These are phyloP conservation scores for Phoma sp. DNA, from an alignment of 2,329 filamentous ascomycete species.

Conservation along the genomic window DNA sequence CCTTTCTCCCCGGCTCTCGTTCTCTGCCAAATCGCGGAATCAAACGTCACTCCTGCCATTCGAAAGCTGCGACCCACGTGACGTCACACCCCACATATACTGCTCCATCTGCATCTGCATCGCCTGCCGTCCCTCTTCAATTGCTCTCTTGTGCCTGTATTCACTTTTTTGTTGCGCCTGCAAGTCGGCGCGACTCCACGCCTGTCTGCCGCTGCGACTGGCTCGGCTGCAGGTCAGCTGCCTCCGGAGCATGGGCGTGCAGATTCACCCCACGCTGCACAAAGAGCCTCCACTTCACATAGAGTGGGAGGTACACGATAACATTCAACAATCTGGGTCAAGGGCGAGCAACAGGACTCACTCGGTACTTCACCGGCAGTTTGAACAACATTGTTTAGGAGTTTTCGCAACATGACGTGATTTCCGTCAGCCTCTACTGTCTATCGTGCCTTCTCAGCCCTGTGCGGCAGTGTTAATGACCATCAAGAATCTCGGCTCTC, in stretches of 20 bases:
- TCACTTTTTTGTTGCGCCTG: constrained; percentile 22
- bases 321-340: background rate
- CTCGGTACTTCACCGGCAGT: background rate
- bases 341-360: background rate
- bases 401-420: background rate
- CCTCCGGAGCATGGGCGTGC: constrained; percentile 8
- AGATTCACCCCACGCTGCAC: constrained; percentile 10
- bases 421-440: background rate
- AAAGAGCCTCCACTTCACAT: constrained; percentile 2
- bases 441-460: background rate
- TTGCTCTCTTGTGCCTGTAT: constrained; percentile 17
- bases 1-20: background rate
- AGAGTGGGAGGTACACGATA: background rate
- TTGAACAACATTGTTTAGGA: background rate
- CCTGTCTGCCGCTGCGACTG: constrained; percentile 21
- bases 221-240: constrained; percentile 25
- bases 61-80: constrained; percentile 2
- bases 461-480: background rate
- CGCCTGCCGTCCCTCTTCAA: constrained; percentile 11
- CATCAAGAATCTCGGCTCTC: constrained; percentile 13
- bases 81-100: constrained; percentile 12
- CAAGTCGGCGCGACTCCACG: constrained; percentile 6
- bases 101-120: constrained; percentile 5
- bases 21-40: background rate
- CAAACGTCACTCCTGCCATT: constrained; percentile 7